Conservation (phyloP, 2,329 filamentous ascomycete genomes). For the Diaporthe ilicicola region DNA sequence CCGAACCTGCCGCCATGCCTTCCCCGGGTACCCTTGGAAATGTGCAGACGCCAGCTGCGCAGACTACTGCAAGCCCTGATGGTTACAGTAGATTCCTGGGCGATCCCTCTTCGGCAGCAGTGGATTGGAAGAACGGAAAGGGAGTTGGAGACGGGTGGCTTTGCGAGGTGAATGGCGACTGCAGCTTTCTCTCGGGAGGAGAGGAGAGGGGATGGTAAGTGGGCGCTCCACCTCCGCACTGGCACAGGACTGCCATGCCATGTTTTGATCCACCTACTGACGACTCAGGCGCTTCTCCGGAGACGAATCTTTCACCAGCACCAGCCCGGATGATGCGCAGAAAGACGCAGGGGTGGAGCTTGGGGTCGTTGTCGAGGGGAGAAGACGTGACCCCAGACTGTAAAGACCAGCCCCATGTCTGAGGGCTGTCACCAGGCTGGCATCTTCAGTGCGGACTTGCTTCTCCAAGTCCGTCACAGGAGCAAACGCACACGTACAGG, state of each 20-base stretch:
- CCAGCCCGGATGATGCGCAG: slow-evolving; percentile 35
- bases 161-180: slow-evolving; percentile 83
- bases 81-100: slow-evolving; percentile 35
- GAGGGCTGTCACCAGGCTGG: neutral
- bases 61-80: slow-evolving; percentile 33
- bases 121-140: slow-evolving; percentile 64
- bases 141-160: slow-evolving; percentile 82
- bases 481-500: slow-evolving; percentile 2
- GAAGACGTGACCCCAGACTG: slow-evolving; percentile 24
- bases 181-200: slow-evolving; percentile 79
- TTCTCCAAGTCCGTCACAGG: neutral
- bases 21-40: neutral
- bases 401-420: slow-evolving; percentile 22
- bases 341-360: slow-evolving; percentile 44
- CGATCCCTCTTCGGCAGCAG: slow-evolving; percentile 32
- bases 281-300: slow-evolving; percentile 48
- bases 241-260: slow-evolving; percentile 19
- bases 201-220: slow-evolving; percentile 88
- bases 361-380: slow-evolving; percentile 44
- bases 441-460: neutral
- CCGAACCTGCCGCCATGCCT: neutral
- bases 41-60: neutral
- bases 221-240: slow-evolving; percentile 18
- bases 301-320: slow-evolving; percentile 49
- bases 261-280: slow-evolving; percentile 11